Percentiles rank a stretch among this genome's conserved stretches.
phyloP scores from a whole-genome alignment of 495 filamentous ascomycete species.

The Penicillium longicatenatum region DNA sequence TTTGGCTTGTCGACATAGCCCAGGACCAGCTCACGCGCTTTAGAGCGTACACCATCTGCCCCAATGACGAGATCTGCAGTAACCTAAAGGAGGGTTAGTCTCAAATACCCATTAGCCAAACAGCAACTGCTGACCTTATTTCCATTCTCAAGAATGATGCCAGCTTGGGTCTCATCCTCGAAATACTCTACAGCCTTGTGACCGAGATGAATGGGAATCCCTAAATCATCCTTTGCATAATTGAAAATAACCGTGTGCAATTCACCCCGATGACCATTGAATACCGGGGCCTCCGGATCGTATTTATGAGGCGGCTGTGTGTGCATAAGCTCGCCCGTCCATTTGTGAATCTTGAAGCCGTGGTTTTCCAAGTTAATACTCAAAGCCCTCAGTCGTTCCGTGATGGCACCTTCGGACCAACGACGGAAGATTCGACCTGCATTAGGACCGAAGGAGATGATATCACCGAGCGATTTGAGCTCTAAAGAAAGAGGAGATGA shows the following conservation, averaged over 20 bases:
- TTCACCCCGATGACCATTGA: slow-evolving; percentile 63
- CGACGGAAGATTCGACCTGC: slow-evolving; percentile 57
- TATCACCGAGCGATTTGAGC: slow-evolving; percentile 61
- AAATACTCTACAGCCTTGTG: slow-evolving; percentile 56
- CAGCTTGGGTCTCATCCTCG: slow-evolving; percentile 53
- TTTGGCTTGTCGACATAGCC: slow-evolving; percentile 63
- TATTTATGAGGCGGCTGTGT: slow-evolving; percentile 50
- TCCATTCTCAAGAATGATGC: slow-evolving; percentile 55
- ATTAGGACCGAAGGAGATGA: slow-evolving; percentile 65
- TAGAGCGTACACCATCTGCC: slow-evolving; percentile 61
- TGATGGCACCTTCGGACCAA: slow-evolving; percentile 49
- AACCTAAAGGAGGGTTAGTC: slow-evolving; percentile 21
- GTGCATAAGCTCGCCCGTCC: slow-evolving; percentile 61
- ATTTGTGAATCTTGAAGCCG: slow-evolving; percentile 57
- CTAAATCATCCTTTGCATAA: slow-evolving; percentile 53
- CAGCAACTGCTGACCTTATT: slow-evolving; percentile 31
- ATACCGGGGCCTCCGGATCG: slow-evolving; percentile 53
- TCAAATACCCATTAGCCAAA: not conserved
- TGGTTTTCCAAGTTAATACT: slow-evolving; percentile 53
- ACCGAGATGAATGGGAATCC: slow-evolving; percentile 58
- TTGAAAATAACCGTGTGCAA: slow-evolving; percentile 60
- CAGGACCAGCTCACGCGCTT: slow-evolving; percentile 58
- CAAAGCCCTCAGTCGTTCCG: slow-evolving; percentile 47
- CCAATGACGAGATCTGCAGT: slow-evolving; percentile 43
- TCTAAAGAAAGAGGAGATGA: slow-evolving; percentile 19